Base-by-base conservation (phyloP, 1,284 basidiomycete genomes). In the Peniophora sp. region DNA sequence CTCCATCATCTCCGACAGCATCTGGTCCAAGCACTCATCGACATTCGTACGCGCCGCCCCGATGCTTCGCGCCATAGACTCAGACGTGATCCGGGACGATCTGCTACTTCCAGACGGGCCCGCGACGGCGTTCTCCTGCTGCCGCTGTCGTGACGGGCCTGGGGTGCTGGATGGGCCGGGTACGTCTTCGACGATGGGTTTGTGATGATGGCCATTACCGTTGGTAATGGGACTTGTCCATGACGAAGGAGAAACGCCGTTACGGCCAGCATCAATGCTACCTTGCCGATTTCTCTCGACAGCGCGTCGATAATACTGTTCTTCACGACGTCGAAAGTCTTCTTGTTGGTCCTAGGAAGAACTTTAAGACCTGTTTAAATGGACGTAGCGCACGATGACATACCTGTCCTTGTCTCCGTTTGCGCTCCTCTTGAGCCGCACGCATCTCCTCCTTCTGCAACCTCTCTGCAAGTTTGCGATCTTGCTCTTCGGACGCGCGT, bases 231-330 rank as follows among this genome's bases (percentile, higher is more conserved):
- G 27, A 16, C 16, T 41, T 16, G 38, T 8, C 38, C 38, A 41
- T 5, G 38, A 41, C 19, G 38, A n/a, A 8, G 38, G 38, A n/a
- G 38, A 20, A n/a, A 41, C 16, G 19, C 38, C 38, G 38, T 41
- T 41, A 8, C 38, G 38, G 19, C 38, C 38, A 41, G 52, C 60
- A 22, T 60, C 63, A 9, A 60, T 51, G 52, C 65, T 67, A 35
- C 63, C 57, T 53, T 65, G 63, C 16, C 65, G 59, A 49, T 59
- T 58, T 43, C 56, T 55, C 48, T 57, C 62, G 45, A 59, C 53
- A 3, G 56, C 55, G 24, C 58, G 59, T 14, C 59, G 56, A 39
- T 56, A 49, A 41, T 57, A 52, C 38, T 60, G 60, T 41, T 62
- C 60, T 49, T 65, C 57, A 17, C 62, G 55, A 27, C 56, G 54